These are phyloP conservation scores for Globisporangium solare DNA, from an alignment of 352 stramenopile species.

Conservation along the genomic window DNA sequence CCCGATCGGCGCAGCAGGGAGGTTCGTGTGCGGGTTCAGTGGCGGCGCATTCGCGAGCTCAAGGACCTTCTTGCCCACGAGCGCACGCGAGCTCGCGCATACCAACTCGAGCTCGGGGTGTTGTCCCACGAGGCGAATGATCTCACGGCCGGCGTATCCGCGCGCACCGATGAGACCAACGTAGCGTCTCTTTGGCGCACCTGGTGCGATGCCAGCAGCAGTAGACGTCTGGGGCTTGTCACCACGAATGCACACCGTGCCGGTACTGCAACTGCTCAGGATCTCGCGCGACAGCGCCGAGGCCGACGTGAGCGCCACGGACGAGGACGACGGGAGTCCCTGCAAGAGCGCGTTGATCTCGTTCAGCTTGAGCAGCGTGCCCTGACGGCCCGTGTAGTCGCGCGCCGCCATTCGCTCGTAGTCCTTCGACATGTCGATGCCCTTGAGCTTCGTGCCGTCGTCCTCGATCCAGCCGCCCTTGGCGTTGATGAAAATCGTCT, in stretches of 20 bases:
- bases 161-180: constrained; percentile 84
- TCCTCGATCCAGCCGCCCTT: constrained; percentile 88
- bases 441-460: constrained; percentile 77
- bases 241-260: constrained; percentile 79
- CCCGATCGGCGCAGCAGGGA: constrained; percentile 42
- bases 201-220: constrained; percentile 13
- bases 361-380: constrained; percentile 90
- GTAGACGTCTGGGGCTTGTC: constrained; percentile 21
- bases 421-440: constrained; percentile 79
- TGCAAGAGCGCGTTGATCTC: constrained; percentile 86
- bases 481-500: constrained; percentile 88
- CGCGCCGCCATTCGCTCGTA: constrained; percentile 69
- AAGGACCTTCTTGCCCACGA: constrained; percentile 76
- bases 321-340: constrained; percentile 68
- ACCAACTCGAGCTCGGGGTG: constrained; percentile 80
- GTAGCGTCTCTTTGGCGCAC: constrained; percentile 47
- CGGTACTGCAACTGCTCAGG: constrained; percentile 79
- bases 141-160: constrained; percentile 83
- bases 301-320: constrained; percentile 83
- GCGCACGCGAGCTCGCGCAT: constrained; percentile 75
- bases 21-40: constrained; percentile 80
- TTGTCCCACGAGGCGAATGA: constrained; percentile 77
- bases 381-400: constrained; percentile 87
- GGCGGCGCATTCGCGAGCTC: constrained; percentile 67
- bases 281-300: constrained; percentile 79